Evolutionary conservation across 2,329 filamentous ascomycete species (phyloP).

Genomic region (Calonectria pseudoreteaudii): DNA sequence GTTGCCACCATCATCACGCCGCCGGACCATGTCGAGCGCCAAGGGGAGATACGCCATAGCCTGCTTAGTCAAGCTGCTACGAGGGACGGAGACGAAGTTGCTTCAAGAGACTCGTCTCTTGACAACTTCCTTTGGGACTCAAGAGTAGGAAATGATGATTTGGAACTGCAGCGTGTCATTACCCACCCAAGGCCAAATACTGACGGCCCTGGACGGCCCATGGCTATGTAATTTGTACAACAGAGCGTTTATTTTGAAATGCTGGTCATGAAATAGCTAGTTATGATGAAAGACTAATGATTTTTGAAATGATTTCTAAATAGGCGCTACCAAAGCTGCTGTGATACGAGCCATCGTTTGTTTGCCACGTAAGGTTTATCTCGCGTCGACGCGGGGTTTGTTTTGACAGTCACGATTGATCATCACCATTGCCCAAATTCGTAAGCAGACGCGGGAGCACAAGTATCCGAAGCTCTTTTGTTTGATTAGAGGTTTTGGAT

Average conservation of each 20-base stretch:
- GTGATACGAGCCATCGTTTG: background rate
- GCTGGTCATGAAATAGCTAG: background rate
- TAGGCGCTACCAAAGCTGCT: no score
- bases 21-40: background rate
- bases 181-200: no score
- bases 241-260: background rate
- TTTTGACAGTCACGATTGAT: background rate
- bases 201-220: background rate
- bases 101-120: background rate
- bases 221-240: background rate
- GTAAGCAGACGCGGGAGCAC: background rate
- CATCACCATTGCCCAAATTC: background rate
- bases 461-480: background rate
- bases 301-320: background rate
- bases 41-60: background rate
- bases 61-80: background rate
- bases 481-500: background rate
- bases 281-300: background rate
- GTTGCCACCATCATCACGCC: background rate
- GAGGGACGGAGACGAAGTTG: background rate
- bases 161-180: background rate
- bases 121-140: background rate
- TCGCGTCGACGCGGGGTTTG: no score
- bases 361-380: background rate
- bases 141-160: background rate